phyloP scores from a whole-genome alignment of 140 eudicot species.

The Bidens hawaiensis region DNA sequence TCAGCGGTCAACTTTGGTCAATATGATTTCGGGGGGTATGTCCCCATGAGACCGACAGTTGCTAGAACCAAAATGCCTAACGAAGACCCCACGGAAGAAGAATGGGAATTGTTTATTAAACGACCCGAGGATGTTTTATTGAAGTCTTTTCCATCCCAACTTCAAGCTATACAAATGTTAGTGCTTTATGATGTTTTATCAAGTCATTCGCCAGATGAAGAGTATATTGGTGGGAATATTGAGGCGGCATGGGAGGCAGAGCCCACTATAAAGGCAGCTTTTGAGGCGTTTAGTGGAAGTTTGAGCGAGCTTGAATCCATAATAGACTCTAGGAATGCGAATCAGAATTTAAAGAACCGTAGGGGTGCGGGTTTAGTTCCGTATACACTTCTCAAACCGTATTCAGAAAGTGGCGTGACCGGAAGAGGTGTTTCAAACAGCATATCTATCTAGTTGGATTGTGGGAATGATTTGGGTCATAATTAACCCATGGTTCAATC shows the following conservation, averaged over 20 bases:
- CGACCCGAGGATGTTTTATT: conserved; percentile 50
- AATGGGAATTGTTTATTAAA: conserved; percentile 27
- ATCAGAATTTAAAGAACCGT: conserved; percentile 38
- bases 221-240: neutral
- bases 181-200: conserved; percentile 23
- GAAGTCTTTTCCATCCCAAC: conserved; percentile 51
- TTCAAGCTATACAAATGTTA: conserved; percentile 46
- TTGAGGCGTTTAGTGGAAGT: conserved; percentile 39
- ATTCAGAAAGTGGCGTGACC: conserved; percentile 50
- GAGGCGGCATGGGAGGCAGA: conserved; percentile 52
- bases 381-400: conserved; percentile 59
- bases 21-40: conserved; percentile 21
- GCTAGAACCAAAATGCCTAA: conserved; percentile 55
- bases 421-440: conserved; percentile 34
- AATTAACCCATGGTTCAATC: neutral
- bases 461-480: neutral
- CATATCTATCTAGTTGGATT: neutral
- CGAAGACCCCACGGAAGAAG: conserved; percentile 51
- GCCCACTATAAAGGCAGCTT: conserved; percentile 39
- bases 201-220: neutral
- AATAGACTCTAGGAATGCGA: conserved; percentile 47
- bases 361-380: conserved; percentile 70
- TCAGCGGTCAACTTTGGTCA: neutral
- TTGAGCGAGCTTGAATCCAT: conserved; percentile 44
- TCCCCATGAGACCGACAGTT: conserved; percentile 49